phyloP scores from a whole-genome alignment of 306 rosid genomes.

The Quercus bicolor region DNA sequence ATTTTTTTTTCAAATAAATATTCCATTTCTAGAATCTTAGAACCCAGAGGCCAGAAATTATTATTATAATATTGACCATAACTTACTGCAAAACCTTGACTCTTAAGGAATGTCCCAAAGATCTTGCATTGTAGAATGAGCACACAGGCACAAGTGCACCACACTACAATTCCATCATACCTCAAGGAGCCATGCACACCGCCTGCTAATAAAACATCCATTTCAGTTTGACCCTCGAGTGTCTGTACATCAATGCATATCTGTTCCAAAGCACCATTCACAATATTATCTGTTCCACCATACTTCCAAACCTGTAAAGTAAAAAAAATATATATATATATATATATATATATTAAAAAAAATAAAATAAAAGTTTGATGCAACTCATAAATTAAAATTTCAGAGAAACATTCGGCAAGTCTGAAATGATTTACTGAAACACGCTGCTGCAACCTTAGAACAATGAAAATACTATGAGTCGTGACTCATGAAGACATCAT shows the following conservation, averaged over 20 bases:
- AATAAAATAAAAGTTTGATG: too few species aligned
- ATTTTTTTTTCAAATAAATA: neutral
- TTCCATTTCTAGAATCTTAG: neutral
- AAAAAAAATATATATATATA: too few species aligned
- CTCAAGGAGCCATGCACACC: constrained; percentile 55
- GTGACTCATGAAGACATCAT: neutral
- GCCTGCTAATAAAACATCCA: constrained; percentile 58
- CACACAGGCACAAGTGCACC: neutral
- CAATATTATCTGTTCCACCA: constrained; percentile 37
- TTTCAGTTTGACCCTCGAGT: constrained; percentile 46
- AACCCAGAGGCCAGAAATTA: neutral
- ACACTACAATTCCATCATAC: constrained; percentile 32
- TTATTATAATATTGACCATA: neutral
- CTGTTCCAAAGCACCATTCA: constrained; percentile 66
- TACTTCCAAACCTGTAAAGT: constrained; percentile 77
- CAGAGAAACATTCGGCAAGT: too few species aligned
- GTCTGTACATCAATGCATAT: constrained; percentile 50
- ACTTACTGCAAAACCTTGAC: neutral
- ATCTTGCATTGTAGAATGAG: neutral
- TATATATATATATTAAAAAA: too few species aligned
- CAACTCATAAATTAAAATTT: too few species aligned
- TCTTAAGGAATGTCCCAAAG: constrained; percentile 4
- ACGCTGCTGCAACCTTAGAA: neutral
- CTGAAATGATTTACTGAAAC: neutral
- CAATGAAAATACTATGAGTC: neutral